Percentiles rank a stretch among this genome's conserved stretches.
These are phyloP conservation scores for Naegleria fowleri DNA, from an alignment of 208 protist species.

Conservation along the genomic window DNA sequence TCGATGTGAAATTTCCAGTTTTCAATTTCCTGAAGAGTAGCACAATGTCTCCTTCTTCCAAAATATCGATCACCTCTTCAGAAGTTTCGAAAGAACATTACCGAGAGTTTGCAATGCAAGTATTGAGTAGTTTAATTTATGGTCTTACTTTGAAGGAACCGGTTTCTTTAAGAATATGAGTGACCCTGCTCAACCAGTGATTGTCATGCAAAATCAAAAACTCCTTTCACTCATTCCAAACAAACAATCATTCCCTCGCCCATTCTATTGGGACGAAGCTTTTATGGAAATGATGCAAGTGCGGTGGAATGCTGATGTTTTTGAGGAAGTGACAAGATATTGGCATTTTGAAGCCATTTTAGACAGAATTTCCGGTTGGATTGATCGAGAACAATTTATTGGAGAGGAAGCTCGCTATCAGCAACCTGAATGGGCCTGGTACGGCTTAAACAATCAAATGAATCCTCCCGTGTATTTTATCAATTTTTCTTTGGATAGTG, in stretches of 20 bases:
- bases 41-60: not conserved
- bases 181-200: not conserved
- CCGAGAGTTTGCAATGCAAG: not conserved
- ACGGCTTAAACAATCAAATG: constrained; percentile 1
- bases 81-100: not conserved
- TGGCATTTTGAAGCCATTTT: not conserved
- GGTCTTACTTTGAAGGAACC: not conserved
- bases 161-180: not conserved
- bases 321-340: not conserved
- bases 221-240: not conserved
- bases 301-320: not conserved
- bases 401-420: not conserved
- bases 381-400: constrained; percentile 1
- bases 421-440: not conserved
- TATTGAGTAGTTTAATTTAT: not conserved
- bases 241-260: not conserved
- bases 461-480: not conserved
- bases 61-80: not conserved
- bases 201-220: not conserved
- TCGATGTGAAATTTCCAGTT: not conserved
- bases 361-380: not conserved
- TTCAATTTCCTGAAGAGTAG: not conserved
- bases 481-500: not conserved
- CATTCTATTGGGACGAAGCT: constrained; percentile 9
- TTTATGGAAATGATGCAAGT: not conserved